Evolutionary conservation across 2,329 filamentous ascomycete species (phyloP).

Genomic region (Colletotrichum navitas): DNA sequence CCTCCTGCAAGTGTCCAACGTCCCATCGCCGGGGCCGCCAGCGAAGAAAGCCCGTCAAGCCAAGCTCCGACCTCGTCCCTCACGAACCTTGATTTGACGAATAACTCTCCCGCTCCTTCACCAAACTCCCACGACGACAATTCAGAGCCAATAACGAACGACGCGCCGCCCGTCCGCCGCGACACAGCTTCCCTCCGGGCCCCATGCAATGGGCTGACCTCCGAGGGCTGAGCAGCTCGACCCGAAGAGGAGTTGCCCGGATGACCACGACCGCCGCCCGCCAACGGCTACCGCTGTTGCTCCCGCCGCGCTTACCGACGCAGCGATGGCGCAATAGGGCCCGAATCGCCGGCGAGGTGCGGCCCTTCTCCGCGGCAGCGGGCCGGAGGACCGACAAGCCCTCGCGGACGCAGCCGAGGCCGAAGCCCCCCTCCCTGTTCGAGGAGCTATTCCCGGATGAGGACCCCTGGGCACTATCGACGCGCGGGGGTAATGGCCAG

Average conservation of each 20-base stretch:
- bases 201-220: slow-evolving; percentile 43
- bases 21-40: slow-evolving; percentile 7
- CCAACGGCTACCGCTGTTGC: slow-evolving; percentile 37
- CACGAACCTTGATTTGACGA: neutral
- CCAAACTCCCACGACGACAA: neutral
- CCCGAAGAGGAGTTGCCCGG: slow-evolving; percentile 39
- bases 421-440: slow-evolving; percentile 24
- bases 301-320: neutral
- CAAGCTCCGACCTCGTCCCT: slow-evolving; percentile 3
- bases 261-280: slow-evolving; percentile 34
- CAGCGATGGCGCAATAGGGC: slow-evolving; percentile 9
- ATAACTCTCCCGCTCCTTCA: neutral
- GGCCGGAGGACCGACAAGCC: slow-evolving; percentile 1
- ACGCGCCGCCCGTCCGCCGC: neutral
- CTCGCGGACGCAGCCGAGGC: neutral
- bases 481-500: neutral
- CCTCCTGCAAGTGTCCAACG: slow-evolving; percentile 9
- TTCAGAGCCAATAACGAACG: neutral
- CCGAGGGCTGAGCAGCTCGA: slow-evolving; percentile 38
- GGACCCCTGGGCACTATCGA: neutral
- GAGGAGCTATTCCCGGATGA: slow-evolving; percentile 37
- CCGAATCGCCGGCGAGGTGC: neutral
- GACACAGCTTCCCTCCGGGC: slow-evolving; percentile 9
- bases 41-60: slow-evolving; percentile 10
- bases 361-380: neutral